A percentile compares a stretch with the other conserved stretches of the same genome.
phyloP scores from a whole-genome alignment of 2,329 filamentous ascomycete genomes.

The Alternaria arborescens region DNA sequence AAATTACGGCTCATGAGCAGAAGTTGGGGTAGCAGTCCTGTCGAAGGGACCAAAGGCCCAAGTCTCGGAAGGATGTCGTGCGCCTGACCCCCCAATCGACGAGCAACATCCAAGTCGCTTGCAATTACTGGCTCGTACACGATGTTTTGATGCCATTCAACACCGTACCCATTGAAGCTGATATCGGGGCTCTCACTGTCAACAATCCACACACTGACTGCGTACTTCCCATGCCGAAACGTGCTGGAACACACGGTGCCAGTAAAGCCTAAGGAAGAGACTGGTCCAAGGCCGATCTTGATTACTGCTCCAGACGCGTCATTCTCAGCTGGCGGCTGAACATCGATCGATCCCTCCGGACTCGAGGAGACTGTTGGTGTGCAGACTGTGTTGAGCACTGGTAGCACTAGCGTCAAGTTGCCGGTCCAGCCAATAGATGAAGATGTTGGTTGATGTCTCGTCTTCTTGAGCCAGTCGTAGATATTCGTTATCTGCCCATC shows the following conservation, averaged over 20 bases:
- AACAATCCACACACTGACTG: slow-evolving; percentile 12
- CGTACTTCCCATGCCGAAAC: slow-evolving; percentile 7
- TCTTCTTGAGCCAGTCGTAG: slow-evolving; percentile 1
- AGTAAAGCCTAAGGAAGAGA: neutral
- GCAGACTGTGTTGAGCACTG: slow-evolving; percentile 11
- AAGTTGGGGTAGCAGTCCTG: neutral
- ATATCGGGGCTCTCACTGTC: neutral
- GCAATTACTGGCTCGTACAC: neutral
- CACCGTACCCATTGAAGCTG: neutral
- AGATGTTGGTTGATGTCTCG: neutral
- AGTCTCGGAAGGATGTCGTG: neutral
- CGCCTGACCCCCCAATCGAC: neutral
- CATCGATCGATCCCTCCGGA: neutral
- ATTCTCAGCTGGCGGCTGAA: neutral
- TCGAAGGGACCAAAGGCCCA: neutral
- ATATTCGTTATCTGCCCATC: slow-evolving; percentile 4
- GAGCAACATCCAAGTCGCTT: neutral
- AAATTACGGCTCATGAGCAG: slow-evolving; percentile 5
- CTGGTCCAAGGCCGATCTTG: neutral
- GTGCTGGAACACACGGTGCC: slow-evolving; percentile 1
- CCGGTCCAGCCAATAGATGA: slow-evolving; percentile 8
- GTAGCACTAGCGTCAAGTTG: slow-evolving; percentile 3
- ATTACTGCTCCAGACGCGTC: neutral
- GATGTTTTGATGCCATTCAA: neutral
- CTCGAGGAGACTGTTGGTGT: neutral